Evolutionary conservation across 495 filamentous ascomycete species (phyloP), one percentile per base, ranked within the genome.

Genomic region (Baudoinia panamericana): DNA sequence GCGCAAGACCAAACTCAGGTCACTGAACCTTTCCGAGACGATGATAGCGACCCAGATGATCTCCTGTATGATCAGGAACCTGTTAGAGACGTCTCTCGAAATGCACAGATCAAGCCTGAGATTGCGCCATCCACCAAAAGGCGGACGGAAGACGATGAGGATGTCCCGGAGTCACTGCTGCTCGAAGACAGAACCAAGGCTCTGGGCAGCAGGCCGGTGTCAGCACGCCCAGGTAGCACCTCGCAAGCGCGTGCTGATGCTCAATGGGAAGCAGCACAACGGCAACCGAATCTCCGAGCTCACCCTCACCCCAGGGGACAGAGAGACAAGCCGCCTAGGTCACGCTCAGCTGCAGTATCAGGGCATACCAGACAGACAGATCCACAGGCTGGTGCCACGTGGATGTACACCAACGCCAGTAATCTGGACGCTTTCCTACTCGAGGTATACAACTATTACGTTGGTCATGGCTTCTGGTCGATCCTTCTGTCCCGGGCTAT

Each of bases 361-460:
- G n/a, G n/a, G n/a, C n/a, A n/a, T n/a, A 2, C 30, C 10, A 2
- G 28, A 13, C 46, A 39, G 29, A 22, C 67, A 25, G 75, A 78
- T 53, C 78, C 80, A 10, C 82, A 78, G 60, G 76, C 86, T 51
- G 83, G 76, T 58, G 88, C 90, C 3, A 78, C 93, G 71, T 96
- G 87, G 81, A 78, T 79, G 55, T 97, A 90, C 85, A 82, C 82
- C 41, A 95, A 94, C 54, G 83, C 93, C 22, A 73, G 77, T 30
- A 90, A 96, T 54, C 63, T 97, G 43, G 90, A 97, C 57, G 80
- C 76, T 44, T 96, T 95, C 57, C 70, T 97, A 31, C 69, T 72
- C 46, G 81, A 93, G 39, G 88, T 95, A 18, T 97, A 96, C 57
- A 68, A 77, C 29, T 97, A 96, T 55, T 97, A 81, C 57, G 60